Evolutionary conservation across 2,329 filamentous ascomycete species (phyloP), one percentile per base, ranked within the genome.

Genomic region (Cladobotryum mycophilum): DNA sequence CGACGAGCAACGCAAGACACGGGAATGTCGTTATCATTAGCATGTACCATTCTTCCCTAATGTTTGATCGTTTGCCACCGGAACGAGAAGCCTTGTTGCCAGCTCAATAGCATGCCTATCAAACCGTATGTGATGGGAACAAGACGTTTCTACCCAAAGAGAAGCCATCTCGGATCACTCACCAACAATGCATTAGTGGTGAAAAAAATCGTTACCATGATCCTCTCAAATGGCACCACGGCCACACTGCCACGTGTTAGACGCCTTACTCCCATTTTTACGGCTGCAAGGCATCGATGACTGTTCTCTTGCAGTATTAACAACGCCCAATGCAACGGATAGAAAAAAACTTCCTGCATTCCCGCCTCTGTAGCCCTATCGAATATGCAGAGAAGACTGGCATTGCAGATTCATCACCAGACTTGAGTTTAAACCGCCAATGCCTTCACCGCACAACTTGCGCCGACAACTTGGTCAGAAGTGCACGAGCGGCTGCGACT

Each of bases 401-500:
- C 41, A 45, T 33, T 22, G 15, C 9, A 14, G 1, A 33, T 43
- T 34, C 22, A 13, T 30, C 18, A 37, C 41, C 40, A 4, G 30
- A 34, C 30, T 14, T 33, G 35, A n/a, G 25, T 17, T 43, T 11
- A 12, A 25, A 22, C 18, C 7, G 20, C 7, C n/a, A 12, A 6
- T 8, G 15, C 14, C 9, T 50, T 53, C 48, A 81, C 61, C 76
- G 72, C 52, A 75, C 66, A 42, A 73, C 63, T 40, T 67, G 59
- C 20, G 67, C 61, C 36, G 72, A 67, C 55, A 80, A 77, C 54
- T 76, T 74, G 51, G 80, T 76, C 36, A 91, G 69, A 53, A 91
- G 71, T 57, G 84, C 81, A 59, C 81, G 78, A 45, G 85, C 86
- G 12, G 88, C 88, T 59, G 80, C 78, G 46, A 95, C 70, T 64